Conservation (phyloP, 495 filamentous ascomycete species). For the Margaritispora aquatica region DNA sequence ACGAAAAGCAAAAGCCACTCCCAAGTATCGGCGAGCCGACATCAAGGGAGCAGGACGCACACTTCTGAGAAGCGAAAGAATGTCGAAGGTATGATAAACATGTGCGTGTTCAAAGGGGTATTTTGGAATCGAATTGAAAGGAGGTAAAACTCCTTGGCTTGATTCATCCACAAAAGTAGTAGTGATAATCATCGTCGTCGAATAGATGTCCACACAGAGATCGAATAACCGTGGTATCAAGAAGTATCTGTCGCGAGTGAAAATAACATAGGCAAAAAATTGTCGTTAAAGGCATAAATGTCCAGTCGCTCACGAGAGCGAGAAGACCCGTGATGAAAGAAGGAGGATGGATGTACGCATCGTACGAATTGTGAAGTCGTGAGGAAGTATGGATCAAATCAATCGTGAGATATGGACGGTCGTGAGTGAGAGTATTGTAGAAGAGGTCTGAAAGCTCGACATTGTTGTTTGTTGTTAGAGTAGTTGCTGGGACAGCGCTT, state of each 20-base stretch:
- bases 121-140: too few species aligned
- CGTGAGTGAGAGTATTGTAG: background rate
- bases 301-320: slow-evolving; percentile 4
- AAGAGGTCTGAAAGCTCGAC: background rate
- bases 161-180: background rate
- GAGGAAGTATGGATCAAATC: slow-evolving; percentile 32
- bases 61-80: background rate
- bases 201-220: background rate
- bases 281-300: slow-evolving; percentile 19
- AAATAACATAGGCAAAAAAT: slow-evolving; percentile 1
- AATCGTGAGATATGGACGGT: slow-evolving; percentile 26
- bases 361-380: slow-evolving; percentile 2
- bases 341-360: slow-evolving; percentile 19
- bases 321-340: slow-evolving; percentile 19
- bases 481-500: background rate
- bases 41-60: background rate
- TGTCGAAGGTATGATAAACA: background rate
- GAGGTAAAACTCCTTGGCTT: background rate
- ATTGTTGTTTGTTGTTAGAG: too few species aligned
- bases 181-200: background rate
- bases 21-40: background rate
- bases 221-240: too few species aligned
- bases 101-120: slow-evolving; percentile 17
- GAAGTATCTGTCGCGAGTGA: slow-evolving; percentile 4
- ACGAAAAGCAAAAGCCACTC: background rate